phyloP scores from a whole-genome alignment of 768 basidiomycete genomes.

The Daedalea quercina region DNA sequence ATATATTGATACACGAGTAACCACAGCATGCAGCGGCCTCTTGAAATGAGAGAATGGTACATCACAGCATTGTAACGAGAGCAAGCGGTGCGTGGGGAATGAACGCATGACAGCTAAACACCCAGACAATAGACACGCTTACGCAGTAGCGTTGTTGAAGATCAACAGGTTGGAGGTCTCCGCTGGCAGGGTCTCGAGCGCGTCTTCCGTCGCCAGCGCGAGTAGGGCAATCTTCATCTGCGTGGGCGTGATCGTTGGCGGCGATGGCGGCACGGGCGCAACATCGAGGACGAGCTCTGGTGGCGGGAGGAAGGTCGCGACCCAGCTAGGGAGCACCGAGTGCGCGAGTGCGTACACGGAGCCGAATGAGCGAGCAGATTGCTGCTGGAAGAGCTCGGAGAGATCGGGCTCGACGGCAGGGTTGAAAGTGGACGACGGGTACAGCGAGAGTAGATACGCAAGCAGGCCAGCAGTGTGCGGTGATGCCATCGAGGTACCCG shows the following conservation, averaged over 20 bases:
- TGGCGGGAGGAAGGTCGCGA: slow-evolving; percentile 48
- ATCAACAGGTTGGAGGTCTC: slow-evolving; percentile 67
- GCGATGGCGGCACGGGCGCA: slow-evolving; percentile 38
- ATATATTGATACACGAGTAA: too few species aligned
- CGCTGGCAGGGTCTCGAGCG: slow-evolving; percentile 39
- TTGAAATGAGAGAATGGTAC: too few species aligned
- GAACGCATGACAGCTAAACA: not conserved
- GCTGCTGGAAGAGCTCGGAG: slow-evolving; percentile 29
- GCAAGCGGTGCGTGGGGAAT: too few species aligned
- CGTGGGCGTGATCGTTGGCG: slow-evolving; percentile 47
- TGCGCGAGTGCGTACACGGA: slow-evolving; percentile 50
- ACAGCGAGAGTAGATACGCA: slow-evolving; percentile 89
- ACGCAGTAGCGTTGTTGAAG: slow-evolving; percentile 61
- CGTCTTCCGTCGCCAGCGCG: slow-evolving; percentile 44
- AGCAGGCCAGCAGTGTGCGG: slow-evolving; percentile 87
- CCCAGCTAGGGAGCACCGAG: slow-evolving; percentile 51
- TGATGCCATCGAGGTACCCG: slow-evolving; percentile 92
- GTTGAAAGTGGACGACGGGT: slow-evolving; percentile 61
- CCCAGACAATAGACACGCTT: slow-evolving; percentile 1
- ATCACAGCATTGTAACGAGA: too few species aligned
- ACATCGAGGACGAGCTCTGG: slow-evolving; percentile 39
- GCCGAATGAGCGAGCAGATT: slow-evolving; percentile 30
- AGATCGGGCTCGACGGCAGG: slow-evolving; percentile 37
- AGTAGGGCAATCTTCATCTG: slow-evolving; percentile 76
- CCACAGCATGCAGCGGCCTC: too few species aligned